phyloP scores from a whole-genome alignment of 139 green algal genomes.

The Micractinium conductrix region DNA sequence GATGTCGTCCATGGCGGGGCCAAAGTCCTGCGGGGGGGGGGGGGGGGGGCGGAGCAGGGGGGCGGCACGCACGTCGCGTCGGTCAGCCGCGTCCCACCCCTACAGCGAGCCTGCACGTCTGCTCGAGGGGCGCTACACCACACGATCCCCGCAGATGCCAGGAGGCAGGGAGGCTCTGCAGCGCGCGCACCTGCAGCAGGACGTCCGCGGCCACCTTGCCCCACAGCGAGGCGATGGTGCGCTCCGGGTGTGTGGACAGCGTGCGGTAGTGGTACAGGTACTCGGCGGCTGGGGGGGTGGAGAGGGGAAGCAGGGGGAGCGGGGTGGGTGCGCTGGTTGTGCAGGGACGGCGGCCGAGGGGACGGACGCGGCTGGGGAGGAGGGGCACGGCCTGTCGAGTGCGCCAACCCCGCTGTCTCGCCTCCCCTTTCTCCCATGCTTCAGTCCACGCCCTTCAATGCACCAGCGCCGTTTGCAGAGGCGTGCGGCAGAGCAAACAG shows the following conservation, averaged over 20 bases:
- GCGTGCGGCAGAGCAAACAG: too few species aligned
- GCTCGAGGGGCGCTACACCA: background rate
- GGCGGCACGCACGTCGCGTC: background rate
- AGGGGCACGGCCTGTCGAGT: too few species aligned
- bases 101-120: background rate
- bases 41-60: background rate
- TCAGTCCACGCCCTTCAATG: too few species aligned
- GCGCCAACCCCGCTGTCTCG: too few species aligned
- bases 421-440: too few species aligned
- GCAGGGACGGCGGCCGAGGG: too few species aligned
- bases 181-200: constrained; percentile 73
- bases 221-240: constrained; percentile 90
- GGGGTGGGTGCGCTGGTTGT: too few species aligned
- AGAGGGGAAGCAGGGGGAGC: too few species aligned
- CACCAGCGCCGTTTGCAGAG: too few species aligned
- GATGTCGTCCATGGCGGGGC: constrained; percentile 90
- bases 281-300: constrained; percentile 79
- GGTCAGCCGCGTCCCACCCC: background rate
- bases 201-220: constrained; percentile 97
- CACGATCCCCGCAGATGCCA: background rate
- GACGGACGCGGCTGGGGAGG: too few species aligned
- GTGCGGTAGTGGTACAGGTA: constrained; percentile 94
- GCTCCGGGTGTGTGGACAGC: constrained; percentile 86
- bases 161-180: too few species aligned
- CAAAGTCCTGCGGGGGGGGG: constrained; percentile 69